Conservation (phyloP, 108 stramenopile species). For the Phaeodactylum tricornutum region DNA sequence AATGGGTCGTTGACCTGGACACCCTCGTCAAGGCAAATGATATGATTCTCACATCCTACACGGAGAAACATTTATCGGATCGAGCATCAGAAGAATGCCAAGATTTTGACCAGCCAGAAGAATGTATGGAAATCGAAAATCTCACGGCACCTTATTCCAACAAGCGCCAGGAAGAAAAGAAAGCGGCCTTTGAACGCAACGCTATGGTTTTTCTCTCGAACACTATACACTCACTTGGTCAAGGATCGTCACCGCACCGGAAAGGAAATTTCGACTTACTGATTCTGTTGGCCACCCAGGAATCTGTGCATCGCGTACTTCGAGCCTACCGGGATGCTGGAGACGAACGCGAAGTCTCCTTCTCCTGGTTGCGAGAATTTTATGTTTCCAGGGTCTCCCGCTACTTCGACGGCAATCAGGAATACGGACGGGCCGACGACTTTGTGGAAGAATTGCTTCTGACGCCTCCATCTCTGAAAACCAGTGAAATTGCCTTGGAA, state of each 20-base stretch:
- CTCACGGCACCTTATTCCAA: slow-evolving; percentile 1
- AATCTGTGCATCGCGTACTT: slow-evolving; percentile 45
- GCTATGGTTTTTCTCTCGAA: not conserved
- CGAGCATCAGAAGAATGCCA: not conserved
- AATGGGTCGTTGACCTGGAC: slow-evolving; percentile 64
- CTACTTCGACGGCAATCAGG: slow-evolving; percentile 65
- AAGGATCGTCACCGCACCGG: slow-evolving; percentile 41
- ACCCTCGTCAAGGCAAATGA: slow-evolving; percentile 33
- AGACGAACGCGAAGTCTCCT: slow-evolving; percentile 23
- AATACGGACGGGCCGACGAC: slow-evolving; percentile 62
- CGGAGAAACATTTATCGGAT: slow-evolving; percentile 3
- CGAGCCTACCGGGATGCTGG: slow-evolving; percentile 27
- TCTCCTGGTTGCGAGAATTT: slow-evolving; percentile 44
- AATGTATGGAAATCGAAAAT: not conserved
- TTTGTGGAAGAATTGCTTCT: slow-evolving; percentile 69
- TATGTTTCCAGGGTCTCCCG: slow-evolving; percentile 35
- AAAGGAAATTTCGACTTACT: slow-evolving; percentile 74
- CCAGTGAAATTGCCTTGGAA: slow-evolving; percentile 34
- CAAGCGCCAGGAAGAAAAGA: not conserved
- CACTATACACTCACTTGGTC: too few relatives aligned
- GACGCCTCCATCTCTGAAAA: slow-evolving; percentile 39
- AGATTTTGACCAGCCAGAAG: not conserved
- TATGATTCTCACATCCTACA: slow-evolving; percentile 14
- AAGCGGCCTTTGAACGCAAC: not conserved
- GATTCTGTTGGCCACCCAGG: slow-evolving; percentile 43